A percentile compares a stretch with the other conserved stretches of the same genome.
Evolutionary conservation across 129 eudicot genomes (phyloP).

Genomic region (Escallonia herrerae): DNA sequence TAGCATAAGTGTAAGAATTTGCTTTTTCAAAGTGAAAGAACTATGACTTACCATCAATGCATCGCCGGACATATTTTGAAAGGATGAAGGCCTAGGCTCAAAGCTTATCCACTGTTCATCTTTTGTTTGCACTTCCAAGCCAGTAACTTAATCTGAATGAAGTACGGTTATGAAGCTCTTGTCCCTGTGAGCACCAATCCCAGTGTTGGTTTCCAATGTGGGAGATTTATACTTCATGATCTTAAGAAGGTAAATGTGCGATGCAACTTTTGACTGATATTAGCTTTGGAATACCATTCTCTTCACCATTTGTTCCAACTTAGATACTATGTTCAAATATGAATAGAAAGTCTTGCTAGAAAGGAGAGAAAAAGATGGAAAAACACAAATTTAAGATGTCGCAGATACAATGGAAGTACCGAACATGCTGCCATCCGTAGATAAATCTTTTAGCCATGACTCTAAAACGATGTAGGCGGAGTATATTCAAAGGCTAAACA

Average conservation of each 20-base stretch:
- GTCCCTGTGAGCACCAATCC: slow-evolving; percentile 26
- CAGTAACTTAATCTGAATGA: slow-evolving; percentile 31
- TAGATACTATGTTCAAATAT: slow-evolving; percentile 11
- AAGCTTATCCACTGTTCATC: slow-evolving; percentile 22
- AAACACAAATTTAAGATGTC: too few species aligned
- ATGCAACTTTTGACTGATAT: slow-evolving; percentile 20
- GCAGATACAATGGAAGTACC: too few species aligned
- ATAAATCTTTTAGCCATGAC: too few species aligned
- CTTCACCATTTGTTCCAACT: slow-evolving; percentile 16
- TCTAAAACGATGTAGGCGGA: too few species aligned
- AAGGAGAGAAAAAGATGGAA: too few species aligned
- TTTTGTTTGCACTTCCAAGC: slow-evolving; percentile 21
- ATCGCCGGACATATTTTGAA: slow-evolving; percentile 32
- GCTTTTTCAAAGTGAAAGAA: not conserved
- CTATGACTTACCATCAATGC: slow-evolving; percentile 16
- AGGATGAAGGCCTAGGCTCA: slow-evolving; percentile 21
- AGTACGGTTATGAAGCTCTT: slow-evolving; percentile 25
- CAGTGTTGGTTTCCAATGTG: slow-evolving; percentile 4
- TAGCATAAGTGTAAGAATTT: too few species aligned
- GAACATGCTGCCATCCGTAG: too few species aligned
- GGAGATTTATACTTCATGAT: slow-evolving; percentile 25
- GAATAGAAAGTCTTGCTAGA: slow-evolving; percentile 14
- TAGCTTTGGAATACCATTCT: slow-evolving; percentile 31
- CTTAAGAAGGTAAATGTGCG: slow-evolving; percentile 21
- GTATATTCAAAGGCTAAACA: too few species aligned